Conservation (phyloP, 75 land plant genomes). For the Adiantum capillusveneris region DNA sequence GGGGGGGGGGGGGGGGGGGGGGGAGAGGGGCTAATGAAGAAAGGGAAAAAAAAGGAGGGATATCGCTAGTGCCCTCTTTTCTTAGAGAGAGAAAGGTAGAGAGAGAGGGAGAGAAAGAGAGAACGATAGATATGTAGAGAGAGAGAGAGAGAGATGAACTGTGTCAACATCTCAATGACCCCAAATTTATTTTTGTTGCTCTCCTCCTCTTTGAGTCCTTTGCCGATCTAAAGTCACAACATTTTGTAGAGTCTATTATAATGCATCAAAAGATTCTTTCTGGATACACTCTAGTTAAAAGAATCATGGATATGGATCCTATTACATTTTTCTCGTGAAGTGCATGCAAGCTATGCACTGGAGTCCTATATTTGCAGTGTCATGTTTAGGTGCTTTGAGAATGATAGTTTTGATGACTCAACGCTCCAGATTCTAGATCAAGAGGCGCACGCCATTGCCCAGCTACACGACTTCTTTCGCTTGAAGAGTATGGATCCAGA, state of each 20-base stretch:
- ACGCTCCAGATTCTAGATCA: constrained; percentile 24
- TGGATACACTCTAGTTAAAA: constrained; percentile 16
- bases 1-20: too few species aligned
- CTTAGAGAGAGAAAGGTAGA: too few species aligned
- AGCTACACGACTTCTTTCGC: constrained; percentile 18
- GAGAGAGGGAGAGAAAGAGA: too few species aligned
- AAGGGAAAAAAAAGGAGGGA: too few species aligned
- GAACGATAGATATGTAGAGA: too few species aligned
- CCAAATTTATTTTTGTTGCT: constrained; percentile 8
- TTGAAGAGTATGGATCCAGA: constrained; percentile 15
- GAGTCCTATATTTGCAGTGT: constrained; percentile 2
- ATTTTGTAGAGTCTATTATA: not conserved
- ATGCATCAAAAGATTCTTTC: constrained; percentile 10
- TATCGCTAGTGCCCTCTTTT: too few species aligned
- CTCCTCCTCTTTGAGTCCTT: constrained; percentile 2
- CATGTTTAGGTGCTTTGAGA: constrained; percentile 35
- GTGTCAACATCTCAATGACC: constrained; percentile 4
- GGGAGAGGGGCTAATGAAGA: too few species aligned
- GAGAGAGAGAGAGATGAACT: too few species aligned
- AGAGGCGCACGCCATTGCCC: constrained; percentile 7
- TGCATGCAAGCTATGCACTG: not conserved
- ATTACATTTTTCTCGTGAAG: not conserved
- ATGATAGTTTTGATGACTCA: constrained; percentile 32
- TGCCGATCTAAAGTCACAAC: not conserved
- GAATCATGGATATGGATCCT: not conserved